These are phyloP conservation scores for Cordyceps javanica DNA, from an alignment of 2,329 filamentous ascomycete genomes.

Conservation along the genomic window DNA sequence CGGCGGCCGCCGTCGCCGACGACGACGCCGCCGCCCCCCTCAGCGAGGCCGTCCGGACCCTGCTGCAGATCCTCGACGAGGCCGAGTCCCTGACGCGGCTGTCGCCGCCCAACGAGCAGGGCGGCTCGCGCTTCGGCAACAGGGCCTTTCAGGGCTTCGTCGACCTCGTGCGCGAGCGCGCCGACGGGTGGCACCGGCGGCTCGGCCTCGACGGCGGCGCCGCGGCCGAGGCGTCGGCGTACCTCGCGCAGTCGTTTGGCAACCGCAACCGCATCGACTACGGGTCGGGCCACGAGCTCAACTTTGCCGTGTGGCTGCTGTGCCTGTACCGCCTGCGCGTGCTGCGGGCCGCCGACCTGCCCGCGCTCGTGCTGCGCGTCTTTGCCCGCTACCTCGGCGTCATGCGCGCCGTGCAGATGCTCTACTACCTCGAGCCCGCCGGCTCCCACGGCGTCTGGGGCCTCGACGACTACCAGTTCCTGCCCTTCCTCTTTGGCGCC, in stretches of 20 bases:
- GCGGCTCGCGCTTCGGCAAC: constrained; percentile 90
- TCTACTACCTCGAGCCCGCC: constrained; percentile 94
- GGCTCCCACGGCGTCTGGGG: constrained; percentile 98
- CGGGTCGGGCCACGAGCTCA: constrained; percentile 93
- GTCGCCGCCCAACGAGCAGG: constrained; percentile 77
- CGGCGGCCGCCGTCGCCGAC: constrained; percentile 40
- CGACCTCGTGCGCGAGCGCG: constrained; percentile 56
- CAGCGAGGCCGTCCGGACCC: constrained; percentile 53
- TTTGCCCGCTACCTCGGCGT: constrained; percentile 77
- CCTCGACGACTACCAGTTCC: constrained; percentile 93
- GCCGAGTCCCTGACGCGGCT: constrained; percentile 59
- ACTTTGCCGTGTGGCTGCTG: constrained; percentile 95
- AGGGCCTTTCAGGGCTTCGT: constrained; percentile 81
- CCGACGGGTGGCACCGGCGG: constrained; percentile 54
- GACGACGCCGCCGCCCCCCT: constrained; percentile 52
- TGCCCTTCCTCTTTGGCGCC: constrained; percentile 92
- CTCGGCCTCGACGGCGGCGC: constrained; percentile 50
- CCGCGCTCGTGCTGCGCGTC: constrained; percentile 65
- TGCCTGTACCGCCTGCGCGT: constrained; percentile 76
- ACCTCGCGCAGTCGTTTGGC: constrained; percentile 78
- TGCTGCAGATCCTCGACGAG: constrained; percentile 65
- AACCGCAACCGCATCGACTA: constrained; percentile 89
- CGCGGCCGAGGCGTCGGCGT: constrained; percentile 67
- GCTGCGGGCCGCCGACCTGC: constrained; percentile 61
- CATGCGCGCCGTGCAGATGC: constrained; percentile 82